A percentile compares a stretch with the other conserved stretches of the same genome.
Evolutionary conservation across 2,329 filamentous ascomycete genomes (phyloP).

Genomic region (Tolypocladium ovalisporum): DNA sequence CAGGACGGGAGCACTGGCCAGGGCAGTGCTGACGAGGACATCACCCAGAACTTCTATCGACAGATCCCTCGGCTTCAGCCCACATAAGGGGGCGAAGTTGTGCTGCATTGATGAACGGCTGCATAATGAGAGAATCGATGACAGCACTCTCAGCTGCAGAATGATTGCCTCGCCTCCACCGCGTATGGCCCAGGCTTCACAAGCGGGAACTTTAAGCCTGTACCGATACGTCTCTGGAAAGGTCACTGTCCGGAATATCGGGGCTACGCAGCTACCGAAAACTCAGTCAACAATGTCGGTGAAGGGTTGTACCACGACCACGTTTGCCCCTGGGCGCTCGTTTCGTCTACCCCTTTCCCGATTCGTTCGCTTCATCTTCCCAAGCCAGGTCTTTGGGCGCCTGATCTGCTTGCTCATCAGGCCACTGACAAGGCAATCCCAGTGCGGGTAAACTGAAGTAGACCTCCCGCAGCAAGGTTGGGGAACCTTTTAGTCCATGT

Average conservation of each 20-base stretch:
- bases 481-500: neutral
- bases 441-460: neutral
- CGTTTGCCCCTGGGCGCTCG: neutral
- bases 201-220: neutral
- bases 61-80: neutral
- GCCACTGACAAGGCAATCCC: neutral
- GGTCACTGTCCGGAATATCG: neutral
- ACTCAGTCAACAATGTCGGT: neutral
- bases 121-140: no score
- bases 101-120: neutral
- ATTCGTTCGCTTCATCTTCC: constrained; percentile 31
- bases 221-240: neutral
- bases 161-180: neutral
- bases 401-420: neutral
- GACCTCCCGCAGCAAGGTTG: neutral
- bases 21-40: neutral
- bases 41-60: no score
- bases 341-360: constrained; percentile 9
- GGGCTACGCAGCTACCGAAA: neutral
- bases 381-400: constrained; percentile 3
- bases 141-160: neutral
- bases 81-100: neutral
- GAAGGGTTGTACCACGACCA: neutral
- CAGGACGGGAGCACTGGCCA: neutral
- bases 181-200: neutral